Evolutionary conservation across 192 early-diverging fungal genomes (phyloP), one percentile per base, ranked within the genome.

Genomic region (Martensiomyces pterosporus): DNA sequence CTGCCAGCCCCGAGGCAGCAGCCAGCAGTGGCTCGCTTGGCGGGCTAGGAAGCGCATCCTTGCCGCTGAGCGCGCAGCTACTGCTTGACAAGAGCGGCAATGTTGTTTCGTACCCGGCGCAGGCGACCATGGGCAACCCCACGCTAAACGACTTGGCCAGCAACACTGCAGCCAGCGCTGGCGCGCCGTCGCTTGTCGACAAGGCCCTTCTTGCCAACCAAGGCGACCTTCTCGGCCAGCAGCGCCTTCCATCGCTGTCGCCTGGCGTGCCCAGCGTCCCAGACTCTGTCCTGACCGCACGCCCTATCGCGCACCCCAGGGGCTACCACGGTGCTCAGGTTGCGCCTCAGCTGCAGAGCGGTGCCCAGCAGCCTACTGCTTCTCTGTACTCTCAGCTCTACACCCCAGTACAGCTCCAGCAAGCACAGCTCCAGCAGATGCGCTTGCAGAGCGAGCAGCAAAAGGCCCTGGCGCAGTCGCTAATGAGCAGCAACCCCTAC

Each of bases 351-450:
- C 53, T 48, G 43, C 36, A 25, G 14, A 10, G 39, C 4, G 27
- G 24, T 12, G 52, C 33, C 19, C 46, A 5, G n/a, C 29, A 24
- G n/a, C n/a, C 21, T 8, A 48, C 38, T 18, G 43, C 41, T 13
- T 58, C 69, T 34, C 49, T 65, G 38, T 64, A 65, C 47, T 55
- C 61, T 5, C 45, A 45, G 27, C 47, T 72, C 42, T 72, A 72
- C 49, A 61, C 62, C 34, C 57, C 61, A 17, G 16, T 61, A 36
- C 62, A 72, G 44, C 32, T 57, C 8, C 69, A 64, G 62, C 69
- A 64, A 26, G 52, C 56, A 22, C 42, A 57, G 32, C 54, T 47
- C 39, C 64, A 64, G 41, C n/a, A n/a, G n/a, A n/a, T n/a, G n/a
- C n/a, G n/a, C n/a, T n/a, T n/a, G 53, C 53, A 13, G 43, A 55